Evolutionary conservation across 2,329 filamentous ascomycete species (phyloP), one percentile per base, ranked within the genome.

Genomic region (Diaporthe amygdali): DNA sequence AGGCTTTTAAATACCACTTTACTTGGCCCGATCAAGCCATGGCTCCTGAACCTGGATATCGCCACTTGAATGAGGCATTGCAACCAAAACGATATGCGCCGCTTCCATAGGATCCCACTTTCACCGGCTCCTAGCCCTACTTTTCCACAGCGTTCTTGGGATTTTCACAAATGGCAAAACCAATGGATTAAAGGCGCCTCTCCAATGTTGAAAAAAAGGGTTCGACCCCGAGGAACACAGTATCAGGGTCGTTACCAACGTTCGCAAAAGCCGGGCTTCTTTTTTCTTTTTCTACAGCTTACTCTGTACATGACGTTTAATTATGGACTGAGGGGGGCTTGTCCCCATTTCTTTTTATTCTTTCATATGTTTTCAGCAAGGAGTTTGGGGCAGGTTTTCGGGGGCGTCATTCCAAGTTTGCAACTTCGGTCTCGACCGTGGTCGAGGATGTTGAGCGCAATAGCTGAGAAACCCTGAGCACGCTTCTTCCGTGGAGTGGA

Each of bases 301-400:
- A 47, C 32, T 47, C 41, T 64, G 59, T 64, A 64, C 37, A 64
- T 49, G 59, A 7, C 20, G 32, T 68, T 49, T 68, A 68, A 68
- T 68, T 32, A 22, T 17, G 52, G 66, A 30, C 22, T 30, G 22
- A 12, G 47, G 44, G 27, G 39, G 47, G 44, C 20, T 49, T 66
- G 52, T 52, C 59, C 44, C 59, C 59, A 20, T 68, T 44, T 34
- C 39, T 49, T 64, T 59, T 51, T 15, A 27, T 49, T 68, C 63
- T 34, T 70, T 69, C 54, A 46, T 71, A 66, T 72, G 67, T 74
- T 70, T 59, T 68, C 63, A 76, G 74, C 74, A 74, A 46, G 74
- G 74, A 75, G 74, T 76, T 76, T 66, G 72, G 67, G 68, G 22
- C 25, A 56, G 69, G 20, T 39, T 34, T 49, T 41, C 47, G 52